Conservation (phyloP, 2,329 filamentous ascomycete species). For the Botrytis pseudocinerea region DNA sequence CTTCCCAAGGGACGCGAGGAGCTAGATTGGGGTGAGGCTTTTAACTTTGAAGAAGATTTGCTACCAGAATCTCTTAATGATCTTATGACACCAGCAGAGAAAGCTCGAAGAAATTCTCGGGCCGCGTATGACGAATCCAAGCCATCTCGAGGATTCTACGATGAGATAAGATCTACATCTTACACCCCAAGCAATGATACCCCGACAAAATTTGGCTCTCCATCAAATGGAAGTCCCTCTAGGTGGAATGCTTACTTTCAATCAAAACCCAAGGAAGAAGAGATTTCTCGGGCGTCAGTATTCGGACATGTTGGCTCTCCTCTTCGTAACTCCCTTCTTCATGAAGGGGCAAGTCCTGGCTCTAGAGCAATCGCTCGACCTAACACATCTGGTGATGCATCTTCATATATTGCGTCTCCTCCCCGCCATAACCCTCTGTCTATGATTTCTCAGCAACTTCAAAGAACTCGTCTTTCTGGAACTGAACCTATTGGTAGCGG, state of each 20-base stretch:
- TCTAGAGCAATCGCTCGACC: conserved; percentile 46
- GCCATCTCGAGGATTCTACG: conserved; percentile 55
- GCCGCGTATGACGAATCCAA: conserved; percentile 51
- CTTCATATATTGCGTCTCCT: conserved; percentile 40
- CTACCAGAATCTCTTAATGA: conserved; percentile 72
- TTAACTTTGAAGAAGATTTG: conserved; percentile 86
- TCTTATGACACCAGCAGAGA: conserved; percentile 66
- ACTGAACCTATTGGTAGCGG: conserved; percentile 48
- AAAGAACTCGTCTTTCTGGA: conserved; percentile 53
- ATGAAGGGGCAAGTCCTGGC: conserved; percentile 50
- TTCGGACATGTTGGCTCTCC: conserved; percentile 68
- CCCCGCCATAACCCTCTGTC: conserved; percentile 51
- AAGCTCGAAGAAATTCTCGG: conserved; percentile 63
- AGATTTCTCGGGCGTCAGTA: conserved; percentile 49
- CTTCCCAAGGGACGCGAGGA: conserved; percentile 63
- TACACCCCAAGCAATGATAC: conserved; percentile 45
- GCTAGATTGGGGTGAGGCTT: conserved; percentile 63
- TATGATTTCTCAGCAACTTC: conserved; percentile 62
- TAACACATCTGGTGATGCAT: conserved; percentile 37
- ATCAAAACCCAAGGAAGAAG: conserved; percentile 57
- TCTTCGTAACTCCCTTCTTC: conserved; percentile 62
- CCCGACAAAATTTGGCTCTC: conserved; percentile 61
- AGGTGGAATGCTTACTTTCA: conserved; percentile 63
- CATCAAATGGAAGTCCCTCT: conserved; percentile 58
- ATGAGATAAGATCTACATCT: conserved; percentile 45